Percentiles rank a stretch among this genome's conserved stretches.
Evolutionary conservation across 257 asterid genomes (phyloP).

Genomic region (Penstemon newberryi): DNA sequence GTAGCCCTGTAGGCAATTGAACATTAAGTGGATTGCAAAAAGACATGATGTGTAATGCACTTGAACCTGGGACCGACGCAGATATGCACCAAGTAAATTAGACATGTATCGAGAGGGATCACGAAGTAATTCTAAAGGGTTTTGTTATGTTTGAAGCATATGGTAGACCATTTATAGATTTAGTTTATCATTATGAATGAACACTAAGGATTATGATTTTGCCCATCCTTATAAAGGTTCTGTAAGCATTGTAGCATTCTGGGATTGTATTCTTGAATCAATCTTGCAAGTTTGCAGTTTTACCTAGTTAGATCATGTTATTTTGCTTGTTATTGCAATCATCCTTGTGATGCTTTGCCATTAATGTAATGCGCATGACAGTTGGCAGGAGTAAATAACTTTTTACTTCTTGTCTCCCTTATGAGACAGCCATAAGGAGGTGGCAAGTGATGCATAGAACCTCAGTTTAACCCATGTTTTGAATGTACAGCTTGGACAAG

Average conservation of each 20-base stretch:
- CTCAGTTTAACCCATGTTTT: constrained; percentile 22
- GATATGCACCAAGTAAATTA: too few species aligned
- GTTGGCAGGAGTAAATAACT: constrained; percentile 9
- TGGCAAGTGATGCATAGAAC: constrained; percentile 24
- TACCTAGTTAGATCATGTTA: not conserved
- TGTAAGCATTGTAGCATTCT: not conserved
- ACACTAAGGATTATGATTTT: too few species aligned
- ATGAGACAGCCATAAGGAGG: constrained; percentile 8
- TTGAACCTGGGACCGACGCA: too few species aligned
- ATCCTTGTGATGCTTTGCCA: constrained; percentile 11
- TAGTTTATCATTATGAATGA: too few species aligned
- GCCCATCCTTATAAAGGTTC: not conserved
- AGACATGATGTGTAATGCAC: not conserved
- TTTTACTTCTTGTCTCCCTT: constrained; percentile 5
- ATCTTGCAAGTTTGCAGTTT: not conserved
- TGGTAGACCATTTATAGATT: too few species aligned
- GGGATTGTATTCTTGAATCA: not conserved
- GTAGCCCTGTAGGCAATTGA: not conserved
- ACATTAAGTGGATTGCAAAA: too few species aligned
- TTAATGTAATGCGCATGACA: not conserved
- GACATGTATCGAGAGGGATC: too few species aligned
- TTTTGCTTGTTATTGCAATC: not conserved
- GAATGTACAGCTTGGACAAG: constrained; percentile 90
- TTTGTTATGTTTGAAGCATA: too few species aligned
- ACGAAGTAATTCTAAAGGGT: too few species aligned